Base-by-base conservation (phyloP, 345 rosid genomes). In the Trapa incisa region DNA sequence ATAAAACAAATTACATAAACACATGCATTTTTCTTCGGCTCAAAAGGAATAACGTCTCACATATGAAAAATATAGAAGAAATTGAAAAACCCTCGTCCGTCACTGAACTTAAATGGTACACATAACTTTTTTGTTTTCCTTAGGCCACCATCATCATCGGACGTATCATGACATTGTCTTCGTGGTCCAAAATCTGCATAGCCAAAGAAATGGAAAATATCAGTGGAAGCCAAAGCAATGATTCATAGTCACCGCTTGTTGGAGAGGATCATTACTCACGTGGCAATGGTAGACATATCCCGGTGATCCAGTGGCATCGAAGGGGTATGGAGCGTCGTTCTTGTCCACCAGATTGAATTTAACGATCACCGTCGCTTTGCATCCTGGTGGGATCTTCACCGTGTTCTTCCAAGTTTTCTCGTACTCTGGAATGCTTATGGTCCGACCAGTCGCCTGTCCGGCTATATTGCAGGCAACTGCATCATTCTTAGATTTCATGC, bases 111-210 rank as follows among this genome's bases (percentile, higher is more conserved):
- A 22, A 22, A 22, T 22, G 29, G 29, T 22, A 22, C 29, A 22
- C 29, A 22, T 22, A 22, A 22, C 29, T 22, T 22, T 22, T 22
- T 22, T 22, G n/a, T 22, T 22, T 48, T 17, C 53, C 53, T n/a
- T 57, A 57, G 3, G 62, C 36, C 1, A 73, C 60, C 38, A 79
- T 16, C 72, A 71, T 76, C 69, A 76, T 15, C 3, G 82, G 82
- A 15, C 82, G 75, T 68, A 79, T 79, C 82, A 79, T 79, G n/a
- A 66, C 78, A 41, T 79, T 79, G 53, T 79, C 80, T 74, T 79
- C 83, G 10, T 79, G 83, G 70, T 79, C 80, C 66, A 79, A 69
- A 1, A 76, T 76, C 83, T 79, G 80, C 68, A 67, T 29, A 22
- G 29, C 5, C 5, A 4, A 42, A 22, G 29, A 42, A 22, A 22